Percentiles rank a stretch among this genome's conserved stretches.
These are phyloP conservation scores for Vaccinium myrtillus DNA, from an alignment of 148 eudicot species.

Conservation along the genomic window DNA sequence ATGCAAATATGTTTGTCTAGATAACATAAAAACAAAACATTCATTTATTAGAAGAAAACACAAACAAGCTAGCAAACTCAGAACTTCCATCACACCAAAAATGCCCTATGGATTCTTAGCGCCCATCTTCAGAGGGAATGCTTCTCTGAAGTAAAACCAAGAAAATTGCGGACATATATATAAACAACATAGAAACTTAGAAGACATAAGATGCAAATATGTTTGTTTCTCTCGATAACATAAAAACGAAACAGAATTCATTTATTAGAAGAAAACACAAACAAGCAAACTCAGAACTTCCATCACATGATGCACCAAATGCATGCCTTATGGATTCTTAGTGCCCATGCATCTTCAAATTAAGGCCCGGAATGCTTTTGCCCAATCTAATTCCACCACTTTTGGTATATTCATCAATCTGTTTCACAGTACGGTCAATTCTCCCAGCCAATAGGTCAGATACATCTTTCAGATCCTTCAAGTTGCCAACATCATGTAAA, in stretches of 20 bases:
- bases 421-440: not conserved
- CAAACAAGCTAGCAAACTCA: not conserved
- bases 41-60: not conserved
- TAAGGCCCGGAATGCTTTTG: not conserved
- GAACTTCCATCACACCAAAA: too few relatives aligned
- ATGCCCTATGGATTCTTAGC: too few relatives aligned
- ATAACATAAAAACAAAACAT: not conserved
- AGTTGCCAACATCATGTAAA: not conserved
- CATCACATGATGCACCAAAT: not conserved
- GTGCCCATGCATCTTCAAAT: too few relatives aligned
- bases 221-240: not conserved
- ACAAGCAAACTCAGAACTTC: not conserved
- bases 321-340: not conserved
- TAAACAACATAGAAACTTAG: conserved; percentile 1
- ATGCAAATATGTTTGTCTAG: not conserved
- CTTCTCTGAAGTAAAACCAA: not conserved
- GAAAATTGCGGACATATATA: not conserved
- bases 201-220: not conserved
- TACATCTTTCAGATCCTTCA: conserved; percentile 7
- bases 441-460: not conserved
- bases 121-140: too few relatives aligned
- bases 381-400: not conserved
- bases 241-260: not conserved
- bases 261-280: not conserved
- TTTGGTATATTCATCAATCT: not conserved